Conservation (phyloP, 495 filamentous ascomycete species). For the Penicillium odoratum region DNA sequence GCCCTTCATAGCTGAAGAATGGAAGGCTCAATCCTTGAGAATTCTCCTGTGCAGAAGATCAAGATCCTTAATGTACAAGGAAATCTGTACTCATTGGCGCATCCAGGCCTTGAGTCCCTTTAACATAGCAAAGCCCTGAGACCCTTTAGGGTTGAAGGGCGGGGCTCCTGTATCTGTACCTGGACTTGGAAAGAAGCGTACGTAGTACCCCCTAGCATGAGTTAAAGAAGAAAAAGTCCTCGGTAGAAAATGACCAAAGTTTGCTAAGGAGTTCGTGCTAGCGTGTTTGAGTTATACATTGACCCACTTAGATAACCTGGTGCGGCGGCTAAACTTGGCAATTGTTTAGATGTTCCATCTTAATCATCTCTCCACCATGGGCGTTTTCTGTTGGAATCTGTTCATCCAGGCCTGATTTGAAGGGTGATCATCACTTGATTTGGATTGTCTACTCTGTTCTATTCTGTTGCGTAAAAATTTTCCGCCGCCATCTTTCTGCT, state of each 20-base stretch:
- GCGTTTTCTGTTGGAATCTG: not conserved
- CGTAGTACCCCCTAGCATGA: not conserved
- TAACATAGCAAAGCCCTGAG: not conserved
- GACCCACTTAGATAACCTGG: conserved; percentile 16
- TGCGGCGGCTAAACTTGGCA: conserved; percentile 27
- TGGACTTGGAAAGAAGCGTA: not conserved
- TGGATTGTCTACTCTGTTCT: not conserved
- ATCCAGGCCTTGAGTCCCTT: not conserved
- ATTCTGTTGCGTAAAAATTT: conserved; percentile 19
- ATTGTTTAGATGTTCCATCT: conserved; percentile 2
- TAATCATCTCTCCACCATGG: not conserved
- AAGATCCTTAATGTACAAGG: not conserved
- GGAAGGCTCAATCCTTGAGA: not conserved
- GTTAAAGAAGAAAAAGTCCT: not conserved
- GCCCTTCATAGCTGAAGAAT: too few relatives aligned
- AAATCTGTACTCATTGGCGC: too few relatives aligned
- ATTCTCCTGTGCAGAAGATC: not conserved
- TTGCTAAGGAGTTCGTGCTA: conserved; percentile 25
- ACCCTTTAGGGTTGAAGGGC: conserved; percentile 8
- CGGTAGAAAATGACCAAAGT: too few relatives aligned
- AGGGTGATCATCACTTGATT: not conserved
- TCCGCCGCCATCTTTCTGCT: conserved; percentile 19
- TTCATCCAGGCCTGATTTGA: not conserved
- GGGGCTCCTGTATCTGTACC: conserved; percentile 3
- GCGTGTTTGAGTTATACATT: conserved; percentile 32